Conservation (phyloP, 2,329 filamentous ascomycete species). For the Raffaelea arxii region DNA sequence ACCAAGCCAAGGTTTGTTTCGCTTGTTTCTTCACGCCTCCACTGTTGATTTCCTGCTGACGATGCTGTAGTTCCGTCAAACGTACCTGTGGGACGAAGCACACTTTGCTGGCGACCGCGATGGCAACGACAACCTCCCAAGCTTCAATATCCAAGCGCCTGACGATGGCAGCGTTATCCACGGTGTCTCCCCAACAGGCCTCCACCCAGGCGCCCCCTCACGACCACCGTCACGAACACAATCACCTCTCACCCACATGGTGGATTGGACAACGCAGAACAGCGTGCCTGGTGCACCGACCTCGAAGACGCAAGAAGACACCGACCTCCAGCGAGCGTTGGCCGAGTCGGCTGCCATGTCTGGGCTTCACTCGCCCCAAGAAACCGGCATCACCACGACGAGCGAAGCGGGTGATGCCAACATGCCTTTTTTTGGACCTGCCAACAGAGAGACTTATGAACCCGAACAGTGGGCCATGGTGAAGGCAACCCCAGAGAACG, state of each 20-base stretch:
- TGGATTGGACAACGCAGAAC: slow-evolving; percentile 35
- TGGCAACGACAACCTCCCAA: slow-evolving; percentile 26
- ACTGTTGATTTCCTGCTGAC: slow-evolving; percentile 6
- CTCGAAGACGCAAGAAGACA: slow-evolving; percentile 37
- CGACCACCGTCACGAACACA: slow-evolving; percentile 52
- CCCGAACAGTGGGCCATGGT: slow-evolving; percentile 51
- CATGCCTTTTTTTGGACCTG: slow-evolving; percentile 48
- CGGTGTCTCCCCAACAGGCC: slow-evolving; percentile 31
- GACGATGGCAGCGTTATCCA: slow-evolving; percentile 34
- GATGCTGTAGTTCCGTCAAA: slow-evolving; percentile 31
- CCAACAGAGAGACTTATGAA: slow-evolving; percentile 46
- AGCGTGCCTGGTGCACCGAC: slow-evolving; percentile 15
- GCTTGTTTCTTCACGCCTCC: background rate
- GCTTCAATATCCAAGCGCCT: slow-evolving; percentile 47
- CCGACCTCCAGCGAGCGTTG: slow-evolving; percentile 46
- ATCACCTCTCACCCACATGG: slow-evolving; percentile 44
- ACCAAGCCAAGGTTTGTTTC: slow-evolving; percentile 30
- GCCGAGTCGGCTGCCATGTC: slow-evolving; percentile 45
- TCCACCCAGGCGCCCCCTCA: slow-evolving; percentile 39
- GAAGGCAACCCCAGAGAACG: slow-evolving; percentile 22
- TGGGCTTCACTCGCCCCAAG: slow-evolving; percentile 35
- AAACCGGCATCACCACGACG: slow-evolving; percentile 38
- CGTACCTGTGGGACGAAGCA: slow-evolving; percentile 47
- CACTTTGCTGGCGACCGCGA: slow-evolving; percentile 44
- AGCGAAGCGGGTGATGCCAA: slow-evolving; percentile 22